Percentiles rank a stretch among this genome's conserved stretches.
phyloP scores from a whole-genome alignment of 2,329 filamentous ascomycete genomes.

The Ampelomyces quisqualis region DNA sequence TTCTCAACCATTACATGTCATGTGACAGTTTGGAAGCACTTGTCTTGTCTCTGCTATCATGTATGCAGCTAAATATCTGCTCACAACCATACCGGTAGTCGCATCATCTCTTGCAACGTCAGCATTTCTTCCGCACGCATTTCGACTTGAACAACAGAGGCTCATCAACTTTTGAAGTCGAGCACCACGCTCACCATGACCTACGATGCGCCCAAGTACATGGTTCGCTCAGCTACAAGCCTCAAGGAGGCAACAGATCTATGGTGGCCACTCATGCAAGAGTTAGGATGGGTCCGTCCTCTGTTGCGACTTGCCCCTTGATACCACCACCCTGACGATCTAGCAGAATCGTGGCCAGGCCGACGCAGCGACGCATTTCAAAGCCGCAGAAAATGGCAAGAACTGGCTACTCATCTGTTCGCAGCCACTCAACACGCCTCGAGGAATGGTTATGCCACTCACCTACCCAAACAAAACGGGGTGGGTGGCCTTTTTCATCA shows the following conservation, averaged over 20 bases:
- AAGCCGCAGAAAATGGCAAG: slow-evolving; percentile 21
- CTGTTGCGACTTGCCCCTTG: not conserved
- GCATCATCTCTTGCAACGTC: too few relatives aligned
- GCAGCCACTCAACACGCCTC: slow-evolving; percentile 20
- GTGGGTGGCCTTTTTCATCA: slow-evolving; percentile 45
- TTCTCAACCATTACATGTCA: too few relatives aligned
- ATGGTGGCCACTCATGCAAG: slow-evolving; percentile 42
- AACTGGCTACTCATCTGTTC: slow-evolving; percentile 38
- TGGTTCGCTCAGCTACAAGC: slow-evolving; percentile 22
- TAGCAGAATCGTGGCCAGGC: slow-evolving; percentile 37
- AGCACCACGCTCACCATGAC: slow-evolving; percentile 1
- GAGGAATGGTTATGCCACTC: slow-evolving; percentile 38
- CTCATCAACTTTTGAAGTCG: too few relatives aligned
- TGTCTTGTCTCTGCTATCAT: too few relatives aligned
- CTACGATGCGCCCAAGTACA: slow-evolving; percentile 4
- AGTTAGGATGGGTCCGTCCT: slow-evolving; percentile 35
- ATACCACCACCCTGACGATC: not conserved
- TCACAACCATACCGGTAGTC: too few relatives aligned
- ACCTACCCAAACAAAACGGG: slow-evolving; percentile 40
- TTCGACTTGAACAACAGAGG: too few relatives aligned
- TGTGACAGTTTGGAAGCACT: too few relatives aligned
- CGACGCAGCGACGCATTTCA: slow-evolving; percentile 38
- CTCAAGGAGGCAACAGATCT: slow-evolving; percentile 25
- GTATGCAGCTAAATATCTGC: too few relatives aligned
- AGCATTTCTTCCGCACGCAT: too few relatives aligned